Evolutionary conservation across 2,329 filamentous ascomycete genomes (phyloP).

Genomic region (Chalaropsis thielavioides): DNA sequence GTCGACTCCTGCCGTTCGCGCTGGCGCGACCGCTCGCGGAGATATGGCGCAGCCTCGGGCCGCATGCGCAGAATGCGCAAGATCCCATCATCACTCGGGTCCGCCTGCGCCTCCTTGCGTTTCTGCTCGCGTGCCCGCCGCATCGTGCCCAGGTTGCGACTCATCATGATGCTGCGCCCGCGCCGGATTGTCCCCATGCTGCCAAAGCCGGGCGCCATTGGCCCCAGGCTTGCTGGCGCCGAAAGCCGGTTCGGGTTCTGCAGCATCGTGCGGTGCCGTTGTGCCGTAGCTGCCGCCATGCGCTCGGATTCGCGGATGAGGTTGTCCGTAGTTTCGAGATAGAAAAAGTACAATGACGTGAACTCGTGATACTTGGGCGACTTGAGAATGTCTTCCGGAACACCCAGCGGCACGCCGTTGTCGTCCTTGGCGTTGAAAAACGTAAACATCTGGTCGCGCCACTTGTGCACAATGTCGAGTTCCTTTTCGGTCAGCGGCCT

Average conservation of each 20-base stretch:
- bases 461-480: constrained; percentile 86
- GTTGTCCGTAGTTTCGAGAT: constrained; percentile 82
- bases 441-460: constrained; percentile 76
- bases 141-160: constrained; percentile 90
- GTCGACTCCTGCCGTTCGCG: constrained; percentile 85
- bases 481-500: constrained; percentile 73
- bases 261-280: constrained; percentile 57
- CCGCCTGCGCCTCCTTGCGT: constrained; percentile 84
- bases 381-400: constrained; percentile 81
- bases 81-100: constrained; percentile 97
- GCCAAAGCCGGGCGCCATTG: constrained; percentile 46
- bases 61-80: constrained; percentile 87
- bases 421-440: constrained; percentile 95
- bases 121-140: constrained; percentile 91
- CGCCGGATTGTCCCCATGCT: constrained; percentile 53
- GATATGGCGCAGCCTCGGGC: constrained; percentile 72
- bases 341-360: constrained; percentile 94
- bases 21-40: constrained; percentile 81
- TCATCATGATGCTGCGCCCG: constrained; percentile 79
- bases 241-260: constrained; percentile 50
- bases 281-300: constrained; percentile 78
- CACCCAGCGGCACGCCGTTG: constrained; percentile 66
- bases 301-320: constrained; percentile 89
- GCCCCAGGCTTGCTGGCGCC: constrained; percentile 40
- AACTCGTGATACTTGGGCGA: constrained; percentile 98